Base-by-base conservation (phyloP, 2,329 filamentous ascomycete genomes). In the Aureobasidium lini region DNA sequence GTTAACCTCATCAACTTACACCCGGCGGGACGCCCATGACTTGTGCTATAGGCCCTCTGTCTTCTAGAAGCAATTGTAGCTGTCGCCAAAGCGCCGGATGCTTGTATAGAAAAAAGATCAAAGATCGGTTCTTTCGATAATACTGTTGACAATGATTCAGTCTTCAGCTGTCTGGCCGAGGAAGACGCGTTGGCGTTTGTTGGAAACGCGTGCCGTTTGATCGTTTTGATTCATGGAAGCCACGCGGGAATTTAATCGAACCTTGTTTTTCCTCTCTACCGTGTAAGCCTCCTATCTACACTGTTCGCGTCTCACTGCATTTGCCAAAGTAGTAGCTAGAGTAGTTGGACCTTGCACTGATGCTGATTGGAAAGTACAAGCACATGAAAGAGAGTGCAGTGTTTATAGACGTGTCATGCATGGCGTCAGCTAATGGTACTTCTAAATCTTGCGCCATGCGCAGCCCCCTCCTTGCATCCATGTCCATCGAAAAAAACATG, bases 1-100 rank as follows among this genome's bases (percentile, higher is more conserved):
- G 23, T 40, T 39, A 16, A 31, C 10, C 15, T 23, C 13, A 29
- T 6, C n/a, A 16, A 63, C 67, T 61, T 62, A 71, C 70, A 61
- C 65, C 66, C 53, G 70, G 70, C 49, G 65, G 66, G 29, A 64
- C 66, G 43, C 69, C 67, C 67, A 70, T 67, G 43, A 43, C 61
- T 40, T 40, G 34, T 57, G 40, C 53, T 57, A 31, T 31, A 42
- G 9, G 9, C 43, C 31, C 9, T 40, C 8, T 44, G 2, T 39
- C 32, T 47, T 56, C 29, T 56, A 43, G 39, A 56, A 44, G 52
- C 31, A 36, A n/a, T 28, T 28, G 16, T 28, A 43, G 29, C n/a
- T 36, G 52, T n/a, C 39, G 28, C 40, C 13, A 44, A 56, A 15
- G 29, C 28, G 39, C 6, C 13, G 28, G 52, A 11, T 56, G 29